A percentile compares a stretch with the other conserved stretches of the same genome.
Evolutionary conservation across 257 asterid species (phyloP).

Genomic region (Nicotiana sylvestris): DNA sequence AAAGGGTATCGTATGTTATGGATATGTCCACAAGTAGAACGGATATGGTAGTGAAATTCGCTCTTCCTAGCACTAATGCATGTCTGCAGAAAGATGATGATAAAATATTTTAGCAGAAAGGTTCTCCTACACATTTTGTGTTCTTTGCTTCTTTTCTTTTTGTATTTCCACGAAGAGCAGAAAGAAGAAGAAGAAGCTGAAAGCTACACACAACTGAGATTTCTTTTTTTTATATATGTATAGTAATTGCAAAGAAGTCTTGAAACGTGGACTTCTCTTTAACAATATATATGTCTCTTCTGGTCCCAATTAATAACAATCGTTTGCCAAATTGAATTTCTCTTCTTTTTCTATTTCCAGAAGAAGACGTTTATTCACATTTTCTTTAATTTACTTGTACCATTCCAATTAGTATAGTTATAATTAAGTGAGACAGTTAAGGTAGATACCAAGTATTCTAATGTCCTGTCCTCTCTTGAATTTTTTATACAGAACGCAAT

Average conservation of each 20-base stretch:
- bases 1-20: not conserved
- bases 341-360: too few species aligned
- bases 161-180: not conserved
- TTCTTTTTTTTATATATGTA: too few species aligned
- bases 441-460: not conserved
- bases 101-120: not conserved
- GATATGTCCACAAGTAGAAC: not conserved
- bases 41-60: not conserved
- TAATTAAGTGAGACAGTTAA: too few species aligned
- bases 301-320: too few species aligned
- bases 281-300: too few species aligned
- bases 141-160: not conserved
- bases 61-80: not conserved
- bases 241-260: too few species aligned
- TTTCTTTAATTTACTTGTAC: too few species aligned
- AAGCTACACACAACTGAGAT: too few species aligned
- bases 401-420: too few species aligned
- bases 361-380: too few species aligned
- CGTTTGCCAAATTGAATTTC: too few species aligned
- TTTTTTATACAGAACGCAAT: not conserved
- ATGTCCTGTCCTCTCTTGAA: not conserved
- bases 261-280: too few species aligned
- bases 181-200: not conserved
- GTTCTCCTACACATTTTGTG: not conserved
- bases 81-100: not conserved